Evolutionary conservation across 352 stramenopile species (phyloP).

Genomic region (Peronospora destructor): DNA sequence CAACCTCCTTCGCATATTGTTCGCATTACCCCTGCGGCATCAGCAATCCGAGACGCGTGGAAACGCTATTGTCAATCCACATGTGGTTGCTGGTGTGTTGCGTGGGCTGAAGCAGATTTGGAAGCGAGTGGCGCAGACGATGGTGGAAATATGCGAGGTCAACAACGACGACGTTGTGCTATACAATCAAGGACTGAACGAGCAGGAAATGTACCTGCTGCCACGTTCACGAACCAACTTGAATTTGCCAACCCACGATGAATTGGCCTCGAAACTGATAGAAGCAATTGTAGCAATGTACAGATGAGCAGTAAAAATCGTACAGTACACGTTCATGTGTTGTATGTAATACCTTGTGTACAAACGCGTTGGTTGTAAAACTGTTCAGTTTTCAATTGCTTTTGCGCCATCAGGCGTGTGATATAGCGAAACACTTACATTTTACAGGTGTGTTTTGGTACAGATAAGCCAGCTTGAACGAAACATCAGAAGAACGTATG

Average conservation of each 20-base stretch:
- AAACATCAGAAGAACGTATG: too few relatives aligned
- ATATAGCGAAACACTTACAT: too few relatives aligned
- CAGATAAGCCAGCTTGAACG: too few relatives aligned
- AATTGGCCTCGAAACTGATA: conserved; percentile 50
- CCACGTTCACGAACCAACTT: conserved; percentile 36
- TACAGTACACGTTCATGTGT: too few relatives aligned
- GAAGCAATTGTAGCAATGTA: conserved; percentile 40
- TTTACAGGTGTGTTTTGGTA: too few relatives aligned
- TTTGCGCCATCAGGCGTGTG: too few relatives aligned
- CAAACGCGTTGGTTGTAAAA: too few relatives aligned
- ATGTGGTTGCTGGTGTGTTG: conserved; percentile 37
- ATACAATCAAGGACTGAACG: conserved; percentile 17
- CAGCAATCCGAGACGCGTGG: conserved; percentile 16
- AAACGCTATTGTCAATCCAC: conserved; percentile 31
- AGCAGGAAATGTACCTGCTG: conserved; percentile 20
- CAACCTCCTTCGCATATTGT: conserved; percentile 40
- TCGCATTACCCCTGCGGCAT: conserved; percentile 26
- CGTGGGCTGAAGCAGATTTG: conserved; percentile 48
- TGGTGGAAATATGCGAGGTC: conserved; percentile 35
- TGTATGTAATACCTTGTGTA: too few relatives aligned
- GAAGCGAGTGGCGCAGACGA: conserved; percentile 40
- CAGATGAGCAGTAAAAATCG: not conserved
- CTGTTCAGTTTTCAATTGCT: too few relatives aligned
- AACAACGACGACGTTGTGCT: conserved; percentile 17
- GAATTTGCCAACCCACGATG: conserved; percentile 46